phyloP scores from a whole-genome alignment of 176 grass and related monocot species.

The Carex cristatella region DNA sequence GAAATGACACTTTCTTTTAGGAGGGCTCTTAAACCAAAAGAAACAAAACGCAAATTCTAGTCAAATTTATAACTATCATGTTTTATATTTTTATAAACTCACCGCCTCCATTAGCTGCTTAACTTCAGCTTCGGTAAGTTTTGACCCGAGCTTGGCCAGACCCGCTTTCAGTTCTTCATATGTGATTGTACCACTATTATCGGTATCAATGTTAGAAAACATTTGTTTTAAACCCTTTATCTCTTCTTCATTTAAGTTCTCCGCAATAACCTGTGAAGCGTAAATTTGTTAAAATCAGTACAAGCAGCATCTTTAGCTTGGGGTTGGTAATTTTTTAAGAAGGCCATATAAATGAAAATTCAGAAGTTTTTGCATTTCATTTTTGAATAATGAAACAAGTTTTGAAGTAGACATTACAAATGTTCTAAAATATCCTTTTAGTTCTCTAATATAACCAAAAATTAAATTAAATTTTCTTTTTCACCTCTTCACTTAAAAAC shows the following conservation, averaged over 20 bases:
- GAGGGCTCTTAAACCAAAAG: not conserved
- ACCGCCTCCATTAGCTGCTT: conserved; percentile 98
- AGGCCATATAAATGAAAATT: not conserved
- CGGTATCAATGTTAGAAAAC: conserved; percentile 95
- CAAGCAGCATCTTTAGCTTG: not conserved
- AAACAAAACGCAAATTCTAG: not conserved
- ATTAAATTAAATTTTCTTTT: not conserved
- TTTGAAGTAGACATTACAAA: conserved; percentile 1
- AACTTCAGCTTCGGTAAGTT: conserved; percentile 87
- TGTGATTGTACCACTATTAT: conserved; percentile 84
- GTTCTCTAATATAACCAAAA: not conserved
- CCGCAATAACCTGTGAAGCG: conserved; percentile 74
- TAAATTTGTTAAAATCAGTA: not conserved
- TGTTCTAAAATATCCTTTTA: not conserved
- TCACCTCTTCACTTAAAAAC: not conserved
- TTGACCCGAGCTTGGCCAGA: conserved; percentile 84
- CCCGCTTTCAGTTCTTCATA: conserved; percentile 97
- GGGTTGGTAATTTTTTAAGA: not conserved
- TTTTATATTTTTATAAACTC: conserved; percentile 30
- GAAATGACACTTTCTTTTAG: not conserved
- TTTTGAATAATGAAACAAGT: not conserved
- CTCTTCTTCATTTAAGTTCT: conserved; percentile 89
- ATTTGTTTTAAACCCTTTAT: conserved; percentile 98
- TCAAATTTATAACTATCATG: not conserved
- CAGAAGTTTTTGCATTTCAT: not conserved